Percentiles rank a stretch among this genome's conserved stretches.
Evolutionary conservation across 768 basidiomycete genomes (phyloP).

Genomic region (Naganishia onofrii): DNA sequence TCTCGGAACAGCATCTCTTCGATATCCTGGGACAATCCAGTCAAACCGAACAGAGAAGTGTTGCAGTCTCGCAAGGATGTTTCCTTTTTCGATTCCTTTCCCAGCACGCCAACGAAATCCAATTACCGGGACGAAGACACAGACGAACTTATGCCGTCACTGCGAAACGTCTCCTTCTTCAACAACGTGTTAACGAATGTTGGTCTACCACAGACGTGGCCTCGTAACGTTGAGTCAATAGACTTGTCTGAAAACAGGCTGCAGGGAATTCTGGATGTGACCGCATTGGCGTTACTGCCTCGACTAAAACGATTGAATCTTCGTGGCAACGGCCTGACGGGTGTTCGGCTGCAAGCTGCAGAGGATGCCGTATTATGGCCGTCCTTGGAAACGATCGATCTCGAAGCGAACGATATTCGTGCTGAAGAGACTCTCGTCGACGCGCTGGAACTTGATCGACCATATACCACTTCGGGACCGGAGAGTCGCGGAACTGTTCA

Average conservation of each 20-base stretch:
- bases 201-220: slow-evolving; percentile 28
- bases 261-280: slow-evolving; percentile 16
- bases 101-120: slow-evolving; percentile 25
- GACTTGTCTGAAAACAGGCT: slow-evolving; percentile 28
- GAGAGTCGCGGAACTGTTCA: background rate
- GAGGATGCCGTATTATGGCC: slow-evolving; percentile 1
- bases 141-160: slow-evolving; percentile 17
- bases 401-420: slow-evolving; percentile 16
- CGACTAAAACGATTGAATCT: slow-evolving; percentile 8
- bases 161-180: background rate
- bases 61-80: slow-evolving; percentile 30
- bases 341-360: background rate
- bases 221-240: slow-evolving; percentile 16
- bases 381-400: slow-evolving; percentile 10
- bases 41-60: slow-evolving; percentile 43
- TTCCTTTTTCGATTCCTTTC: slow-evolving; percentile 28
- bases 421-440: slow-evolving; percentile 1
- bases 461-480: slow-evolving; percentile 1
- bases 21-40: slow-evolving; percentile 38
- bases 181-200: slow-evolving; percentile 20
- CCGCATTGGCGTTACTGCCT: background rate
- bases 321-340: slow-evolving; percentile 8
- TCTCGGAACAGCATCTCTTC: slow-evolving; percentile 42
- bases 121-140: slow-evolving; percentile 8
- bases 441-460: slow-evolving; percentile 2